These are phyloP conservation scores for Penicillium italicum DNA, from an alignment of 2,329 filamentous ascomycete genomes.

Conservation along the genomic window DNA sequence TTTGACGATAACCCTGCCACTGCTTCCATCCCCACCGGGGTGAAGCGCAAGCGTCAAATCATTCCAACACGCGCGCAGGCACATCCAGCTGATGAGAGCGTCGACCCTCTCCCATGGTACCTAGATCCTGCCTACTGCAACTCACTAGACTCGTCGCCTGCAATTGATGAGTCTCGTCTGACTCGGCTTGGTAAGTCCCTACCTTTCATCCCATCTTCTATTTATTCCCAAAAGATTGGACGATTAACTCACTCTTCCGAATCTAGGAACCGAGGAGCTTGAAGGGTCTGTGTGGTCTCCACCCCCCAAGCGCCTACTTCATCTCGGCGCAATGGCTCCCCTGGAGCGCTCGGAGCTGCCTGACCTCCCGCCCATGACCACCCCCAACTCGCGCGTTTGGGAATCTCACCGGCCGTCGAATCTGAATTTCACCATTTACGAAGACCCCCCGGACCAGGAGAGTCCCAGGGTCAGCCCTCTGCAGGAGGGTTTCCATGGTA, in stretches of 20 bases:
- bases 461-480: not conserved
- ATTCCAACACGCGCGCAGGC: not conserved
- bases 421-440: not conserved
- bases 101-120: not conserved
- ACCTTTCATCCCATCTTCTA: not conserved
- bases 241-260: not conserved
- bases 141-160: not conserved
- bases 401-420: not conserved
- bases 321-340: not conserved
- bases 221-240: not conserved
- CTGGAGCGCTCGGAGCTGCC: not conserved
- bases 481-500: not conserved
- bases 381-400: not conserved
- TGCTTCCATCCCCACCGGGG: not conserved
- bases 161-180: not conserved
- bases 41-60: not conserved
- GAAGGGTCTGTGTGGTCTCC: not conserved
- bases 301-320: not conserved
- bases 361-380: no score
- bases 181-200: not conserved
- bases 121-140: not conserved
- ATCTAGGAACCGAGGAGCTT: not conserved
- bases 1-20: not conserved
- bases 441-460: not conserved
- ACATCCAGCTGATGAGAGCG: no score